These are phyloP conservation scores for Aurinia saxatilis DNA, from an alignment of 345 rosid species.

Conservation along the genomic window DNA sequence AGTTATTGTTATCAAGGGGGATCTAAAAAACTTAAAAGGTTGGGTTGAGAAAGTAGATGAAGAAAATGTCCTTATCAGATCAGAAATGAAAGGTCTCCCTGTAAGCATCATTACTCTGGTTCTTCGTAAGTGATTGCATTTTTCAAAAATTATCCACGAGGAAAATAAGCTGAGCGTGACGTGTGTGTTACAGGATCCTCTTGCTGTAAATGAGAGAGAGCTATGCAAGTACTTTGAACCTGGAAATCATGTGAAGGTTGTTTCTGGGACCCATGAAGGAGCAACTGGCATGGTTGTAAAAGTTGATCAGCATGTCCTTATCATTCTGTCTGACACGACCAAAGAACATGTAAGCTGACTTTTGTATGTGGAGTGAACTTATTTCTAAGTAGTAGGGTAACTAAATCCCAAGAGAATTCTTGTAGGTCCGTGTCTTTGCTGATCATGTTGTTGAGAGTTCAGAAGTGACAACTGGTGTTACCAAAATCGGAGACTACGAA, in stretches of 20 bases:
- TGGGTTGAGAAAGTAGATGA: conserved; percentile 99
- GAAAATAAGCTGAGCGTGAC: neutral
- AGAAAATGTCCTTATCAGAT: conserved; percentile 80
- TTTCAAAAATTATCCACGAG: conserved; percentile 2
- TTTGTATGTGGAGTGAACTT: neutral
- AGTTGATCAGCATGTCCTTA: conserved; percentile 93
- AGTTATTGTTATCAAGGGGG: conserved; percentile 89
- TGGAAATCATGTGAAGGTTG: conserved; percentile 96
- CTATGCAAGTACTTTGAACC: conserved; percentile 95
- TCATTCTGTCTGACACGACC: conserved; percentile 81
- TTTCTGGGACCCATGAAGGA: conserved; percentile 88
- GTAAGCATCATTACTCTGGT: conserved; percentile 41
- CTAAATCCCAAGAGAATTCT: conserved; percentile 4
- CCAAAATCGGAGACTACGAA: conserved; percentile 86
- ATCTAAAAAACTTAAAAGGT: conserved; percentile 87
- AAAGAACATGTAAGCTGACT: conserved; percentile 75
- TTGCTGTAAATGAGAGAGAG: conserved; percentile 79
- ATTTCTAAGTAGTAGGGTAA: neutral
- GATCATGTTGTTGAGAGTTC: conserved; percentile 97
- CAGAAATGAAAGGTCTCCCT: conserved; percentile 89
- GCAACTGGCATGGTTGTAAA: conserved; percentile 97
- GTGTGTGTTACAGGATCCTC: conserved; percentile 54
- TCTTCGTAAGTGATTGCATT: neutral
- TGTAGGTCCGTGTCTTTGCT: conserved; percentile 81
- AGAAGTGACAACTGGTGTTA: conserved; percentile 87